Percentiles rank a stretch among this genome's conserved stretches.
These are phyloP conservation scores for Escallonia herrerae DNA, from an alignment of 129 eudicot species.

Conservation along the genomic window DNA sequence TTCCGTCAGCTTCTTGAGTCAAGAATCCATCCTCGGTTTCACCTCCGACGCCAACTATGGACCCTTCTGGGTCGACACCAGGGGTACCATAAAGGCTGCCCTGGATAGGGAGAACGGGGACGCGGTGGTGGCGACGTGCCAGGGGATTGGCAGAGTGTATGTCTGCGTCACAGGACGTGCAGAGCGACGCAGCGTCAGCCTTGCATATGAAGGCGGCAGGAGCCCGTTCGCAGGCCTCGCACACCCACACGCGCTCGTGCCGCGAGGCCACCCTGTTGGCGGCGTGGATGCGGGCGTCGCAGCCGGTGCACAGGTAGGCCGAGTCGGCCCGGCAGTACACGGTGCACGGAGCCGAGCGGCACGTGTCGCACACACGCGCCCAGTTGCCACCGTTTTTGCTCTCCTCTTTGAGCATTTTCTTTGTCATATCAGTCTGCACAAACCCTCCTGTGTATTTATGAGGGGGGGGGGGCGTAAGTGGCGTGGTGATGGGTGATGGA, in stretches of 20 bases:
- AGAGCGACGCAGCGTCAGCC: slow-evolving; percentile 90
- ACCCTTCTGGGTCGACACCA: slow-evolving; percentile 12
- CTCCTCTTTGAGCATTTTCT: slow-evolving; percentile 53
- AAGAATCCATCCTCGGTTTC: slow-evolving; percentile 30
- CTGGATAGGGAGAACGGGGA: slow-evolving; percentile 61
- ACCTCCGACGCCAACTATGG: slow-evolving; percentile 10
- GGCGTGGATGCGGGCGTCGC: slow-evolving; percentile 72
- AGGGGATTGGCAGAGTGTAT: slow-evolving; percentile 96
- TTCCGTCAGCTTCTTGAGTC: slow-evolving; percentile 16
- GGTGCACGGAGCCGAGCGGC: slow-evolving; percentile 66
- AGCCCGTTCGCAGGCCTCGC: slow-evolving; percentile 85
- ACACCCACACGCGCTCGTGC: slow-evolving; percentile 82
- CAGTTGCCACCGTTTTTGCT: slow-evolving; percentile 30
- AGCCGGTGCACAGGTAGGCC: slow-evolving; percentile 73
- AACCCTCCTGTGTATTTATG: slow-evolving; percentile 18
- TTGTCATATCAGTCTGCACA: slow-evolving; percentile 13
- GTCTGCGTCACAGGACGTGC: slow-evolving; percentile 73
- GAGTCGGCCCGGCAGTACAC: slow-evolving; percentile 70
- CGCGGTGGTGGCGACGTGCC: slow-evolving; percentile 90
- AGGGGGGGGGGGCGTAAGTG: slow-evolving; percentile 20
- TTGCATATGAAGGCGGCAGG: slow-evolving; percentile 87
- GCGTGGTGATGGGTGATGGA: slow-evolving; percentile 7
- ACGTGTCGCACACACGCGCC: slow-evolving; percentile 70
- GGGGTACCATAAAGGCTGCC: slow-evolving; percentile 26
- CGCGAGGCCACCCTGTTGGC: slow-evolving; percentile 46